Conservation (phyloP, 257 asterid species). For the Parsonsia alboflavescens region DNA sequence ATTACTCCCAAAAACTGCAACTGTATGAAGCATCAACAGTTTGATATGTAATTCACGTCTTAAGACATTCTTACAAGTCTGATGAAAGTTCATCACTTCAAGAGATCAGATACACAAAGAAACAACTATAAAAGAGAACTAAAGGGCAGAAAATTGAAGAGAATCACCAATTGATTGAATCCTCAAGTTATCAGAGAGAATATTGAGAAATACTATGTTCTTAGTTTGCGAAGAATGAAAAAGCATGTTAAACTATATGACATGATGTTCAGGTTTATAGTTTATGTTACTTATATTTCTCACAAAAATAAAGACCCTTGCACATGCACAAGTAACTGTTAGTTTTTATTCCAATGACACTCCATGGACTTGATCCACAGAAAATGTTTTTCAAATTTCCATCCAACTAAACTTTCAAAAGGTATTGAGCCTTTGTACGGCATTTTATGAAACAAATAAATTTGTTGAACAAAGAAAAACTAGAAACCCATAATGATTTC, state of each 20-base stretch:
- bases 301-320: not conserved
- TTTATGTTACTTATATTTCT: not conserved
- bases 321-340: not conserved
- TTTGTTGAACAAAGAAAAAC: not conserved
- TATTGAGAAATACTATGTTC: not conserved
- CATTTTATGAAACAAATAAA: not conserved
- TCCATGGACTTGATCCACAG: not conserved
- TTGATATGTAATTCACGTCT: not conserved
- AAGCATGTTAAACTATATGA: not conserved
- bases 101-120: not conserved
- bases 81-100: not conserved
- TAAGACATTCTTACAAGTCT: not conserved
- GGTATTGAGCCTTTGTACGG: not conserved
- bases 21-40: not conserved
- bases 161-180: not conserved
- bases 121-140: not conserved
- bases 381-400: not conserved
- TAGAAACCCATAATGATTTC: not conserved
- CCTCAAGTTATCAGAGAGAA: not conserved
- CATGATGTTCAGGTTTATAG: not conserved
- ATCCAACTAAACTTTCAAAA: not conserved
- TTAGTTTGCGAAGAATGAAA: not conserved
- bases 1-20: not conserved
- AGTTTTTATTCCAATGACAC: not conserved
- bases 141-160: not conserved